Conservation (phyloP, 2,329 filamentous ascomycete species). For the Verticillium isaacii region DNA sequence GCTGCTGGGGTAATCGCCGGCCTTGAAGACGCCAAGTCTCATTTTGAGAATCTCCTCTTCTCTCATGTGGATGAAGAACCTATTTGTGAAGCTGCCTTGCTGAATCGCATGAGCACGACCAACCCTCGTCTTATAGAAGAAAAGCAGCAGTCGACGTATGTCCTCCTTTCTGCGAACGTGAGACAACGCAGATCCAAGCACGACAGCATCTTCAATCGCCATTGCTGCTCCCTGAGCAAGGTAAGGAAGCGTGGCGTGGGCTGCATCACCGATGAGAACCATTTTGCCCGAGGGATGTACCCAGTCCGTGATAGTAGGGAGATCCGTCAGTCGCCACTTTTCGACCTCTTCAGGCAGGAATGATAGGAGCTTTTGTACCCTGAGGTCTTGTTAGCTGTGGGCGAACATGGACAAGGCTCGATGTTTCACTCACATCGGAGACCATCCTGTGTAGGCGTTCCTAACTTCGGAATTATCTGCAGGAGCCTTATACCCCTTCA, state of each 20-base stretch:
- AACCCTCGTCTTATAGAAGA: constrained; percentile 7
- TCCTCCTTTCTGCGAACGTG: not conserved
- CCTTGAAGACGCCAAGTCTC: constrained; percentile 4
- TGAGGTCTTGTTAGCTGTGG: not conserved
- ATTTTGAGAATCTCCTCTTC: constrained; percentile 7
- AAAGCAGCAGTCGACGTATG: constrained; percentile 2
- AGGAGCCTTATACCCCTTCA: constrained; percentile 8
- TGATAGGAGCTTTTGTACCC: constrained; percentile 4
- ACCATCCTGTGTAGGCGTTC: constrained; percentile 6
- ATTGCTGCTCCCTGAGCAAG: constrained; percentile 17
- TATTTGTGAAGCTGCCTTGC: constrained; percentile 7
- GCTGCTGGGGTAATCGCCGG: constrained; percentile 9
- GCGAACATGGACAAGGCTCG: no score
- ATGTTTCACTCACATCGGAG: not conserved
- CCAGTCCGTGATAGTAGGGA: constrained; percentile 31
- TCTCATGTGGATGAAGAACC: constrained; percentile 11
- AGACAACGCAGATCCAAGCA: constrained; percentile 10
- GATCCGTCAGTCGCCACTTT: constrained; percentile 1
- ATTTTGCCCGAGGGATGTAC: constrained; percentile 50
- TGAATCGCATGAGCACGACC: constrained; percentile 8
- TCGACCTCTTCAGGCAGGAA: constrained; percentile 2
- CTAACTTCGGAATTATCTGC: constrained; percentile 5
- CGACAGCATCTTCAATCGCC: constrained; percentile 19
- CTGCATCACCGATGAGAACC: constrained; percentile 27
- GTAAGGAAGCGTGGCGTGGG: constrained; percentile 19